Base-by-base conservation (phyloP, 768 basidiomycete genomes). In the Sarcomyxa edulis region DNA sequence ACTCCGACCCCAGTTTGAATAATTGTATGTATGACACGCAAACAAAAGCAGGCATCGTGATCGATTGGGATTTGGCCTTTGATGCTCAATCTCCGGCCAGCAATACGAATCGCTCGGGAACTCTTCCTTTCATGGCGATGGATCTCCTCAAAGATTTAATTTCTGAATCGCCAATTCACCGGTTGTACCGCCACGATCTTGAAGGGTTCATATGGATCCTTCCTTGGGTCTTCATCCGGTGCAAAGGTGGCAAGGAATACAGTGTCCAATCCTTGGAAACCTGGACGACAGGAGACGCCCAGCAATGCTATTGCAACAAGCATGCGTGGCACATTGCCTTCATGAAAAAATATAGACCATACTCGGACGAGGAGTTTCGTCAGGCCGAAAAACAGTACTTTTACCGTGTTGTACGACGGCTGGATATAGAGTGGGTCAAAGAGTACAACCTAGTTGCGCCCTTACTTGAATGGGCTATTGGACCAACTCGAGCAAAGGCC, bases 201-300 rank as follows among this genome's bases (percentile, higher is more conserved):
- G 62, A 64, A 40, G 51, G 64, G 8, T 58, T 61, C 31, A 38
- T 51, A 2, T 65, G 62, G 57, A 49, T 54, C 16, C 41, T 57
- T 4, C 18, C 35, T 3, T 57, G 47, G 42, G 32, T 51, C 6
- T 45, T 47, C 44, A 14, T 14, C 37, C 11, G 25, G n/a, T 38
- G 19, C 16, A 18, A 38, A 9, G 26, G n/a, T 29, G 37, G 37
- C 11, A 4, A 29, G 6, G 37, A 38, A n/a, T n/a, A n/a, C n/a
- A n/a, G n/a, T n/a, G n/a, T n/a, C n/a, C n/a, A n/a, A n/a, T n/a
- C n/a, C n/a, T n/a, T n/a, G n/a, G n/a, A n/a, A n/a, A n/a, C n/a
- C n/a, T n/a, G n/a, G n/a, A n/a, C n/a, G n/a, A n/a, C n/a, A n/a
- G n/a, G n/a, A n/a, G n/a, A n/a, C n/a, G n/a, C n/a, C n/a, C n/a